Percentiles rank a stretch among this genome's conserved stretches.
Evolutionary conservation across 306 rosid genomes (phyloP).

Genomic region (Acacia melanoxylon): DNA sequence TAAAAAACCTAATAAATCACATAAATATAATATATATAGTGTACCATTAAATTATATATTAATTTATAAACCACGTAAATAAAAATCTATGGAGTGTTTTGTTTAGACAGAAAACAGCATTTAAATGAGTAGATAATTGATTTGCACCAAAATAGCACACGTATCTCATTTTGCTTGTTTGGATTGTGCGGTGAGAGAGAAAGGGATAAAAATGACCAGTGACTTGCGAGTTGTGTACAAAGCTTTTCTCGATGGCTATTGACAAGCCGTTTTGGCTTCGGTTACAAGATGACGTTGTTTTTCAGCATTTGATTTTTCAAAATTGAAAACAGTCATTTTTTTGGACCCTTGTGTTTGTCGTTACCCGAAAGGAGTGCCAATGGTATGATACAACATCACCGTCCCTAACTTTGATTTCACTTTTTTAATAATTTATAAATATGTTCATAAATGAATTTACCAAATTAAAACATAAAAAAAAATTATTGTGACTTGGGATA

Average conservation of each 20-base stretch:
- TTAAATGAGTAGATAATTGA: not conserved
- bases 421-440: not conserved
- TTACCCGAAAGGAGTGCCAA: not conserved
- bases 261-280: constrained; percentile 54
- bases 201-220: constrained; percentile 22
- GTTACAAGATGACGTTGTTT: not conserved
- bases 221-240: constrained; percentile 33
- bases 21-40: too few species aligned
- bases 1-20: too few species aligned
- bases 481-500: not conserved
- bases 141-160: not conserved
- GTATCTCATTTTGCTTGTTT: not conserved
- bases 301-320: not conserved
- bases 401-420: not conserved
- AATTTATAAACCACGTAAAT: too few species aligned
- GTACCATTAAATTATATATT: too few species aligned
- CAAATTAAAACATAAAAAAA: not conserved
- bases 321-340: not conserved
- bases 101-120: too few species aligned
- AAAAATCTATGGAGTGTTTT: too few species aligned
- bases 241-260: constrained; percentile 37
- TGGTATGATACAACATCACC: not conserved
- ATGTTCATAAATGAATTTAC: not conserved
- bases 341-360: not conserved
- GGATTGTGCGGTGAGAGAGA: not conserved